Percentiles rank a stretch among this genome's conserved stretches.
These are phyloP conservation scores for Thraustochytrium sp. DNA, from an alignment of 352 stramenopile species.

Conservation along the genomic window DNA sequence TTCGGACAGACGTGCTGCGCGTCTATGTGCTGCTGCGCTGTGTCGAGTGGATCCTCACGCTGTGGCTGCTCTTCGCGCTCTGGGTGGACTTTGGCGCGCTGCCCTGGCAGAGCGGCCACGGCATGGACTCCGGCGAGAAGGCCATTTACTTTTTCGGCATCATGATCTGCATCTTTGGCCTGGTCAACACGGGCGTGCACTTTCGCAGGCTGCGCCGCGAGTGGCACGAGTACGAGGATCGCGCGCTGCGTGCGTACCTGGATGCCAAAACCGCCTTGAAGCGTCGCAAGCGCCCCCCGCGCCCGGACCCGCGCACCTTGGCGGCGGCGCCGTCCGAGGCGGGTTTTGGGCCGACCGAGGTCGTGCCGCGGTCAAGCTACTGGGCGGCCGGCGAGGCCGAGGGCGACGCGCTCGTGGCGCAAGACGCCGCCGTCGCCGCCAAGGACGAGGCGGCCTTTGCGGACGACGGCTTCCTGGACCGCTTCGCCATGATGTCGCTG, in stretches of 20 bases:
- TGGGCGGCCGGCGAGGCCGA: background rate
- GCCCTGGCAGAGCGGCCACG: background rate
- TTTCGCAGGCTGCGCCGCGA: background rate
- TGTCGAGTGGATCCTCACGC: constrained; percentile 3
- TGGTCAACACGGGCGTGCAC: background rate
- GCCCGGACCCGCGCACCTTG: no score
- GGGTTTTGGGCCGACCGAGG: background rate
- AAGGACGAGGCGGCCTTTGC: background rate
- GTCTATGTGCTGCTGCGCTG: background rate
- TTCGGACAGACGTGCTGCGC: background rate
- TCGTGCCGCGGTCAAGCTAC: background rate
- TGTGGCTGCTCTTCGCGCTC: constrained; percentile 15
- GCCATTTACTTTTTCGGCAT: constrained; percentile 12
- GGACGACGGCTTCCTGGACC: background rate
- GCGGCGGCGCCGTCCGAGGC: no score
- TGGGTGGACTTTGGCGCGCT: background rate
- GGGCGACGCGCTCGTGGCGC: background rate
- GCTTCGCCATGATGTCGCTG: background rate
- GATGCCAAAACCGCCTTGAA: background rate
- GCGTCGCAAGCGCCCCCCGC: background rate
- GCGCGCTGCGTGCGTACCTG: background rate
- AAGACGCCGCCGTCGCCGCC: background rate
- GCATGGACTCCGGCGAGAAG: background rate
- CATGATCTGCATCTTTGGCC: background rate
- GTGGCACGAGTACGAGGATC: constrained; percentile 9